Conservation (phyloP, 768 basidiomycete species). For the Xerocomellus amylosporus region DNA sequence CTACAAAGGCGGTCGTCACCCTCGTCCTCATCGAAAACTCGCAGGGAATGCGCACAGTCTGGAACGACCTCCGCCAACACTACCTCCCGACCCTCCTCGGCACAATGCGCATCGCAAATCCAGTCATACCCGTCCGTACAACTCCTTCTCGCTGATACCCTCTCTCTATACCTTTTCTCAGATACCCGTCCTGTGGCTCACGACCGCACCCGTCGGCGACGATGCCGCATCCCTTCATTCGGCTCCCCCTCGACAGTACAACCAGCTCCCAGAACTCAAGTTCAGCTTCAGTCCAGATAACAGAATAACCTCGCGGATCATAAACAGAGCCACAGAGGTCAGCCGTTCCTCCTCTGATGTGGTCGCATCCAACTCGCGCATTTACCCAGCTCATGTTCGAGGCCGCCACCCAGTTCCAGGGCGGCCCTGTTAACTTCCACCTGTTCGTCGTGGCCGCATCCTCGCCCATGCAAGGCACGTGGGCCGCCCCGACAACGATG, state of each 20-base stretch:
- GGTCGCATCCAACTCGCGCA: not conserved
- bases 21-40: constrained; percentile 60
- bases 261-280: constrained; percentile 39
- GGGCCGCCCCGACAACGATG: constrained; percentile 24
- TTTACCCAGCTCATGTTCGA: constrained; percentile 27
- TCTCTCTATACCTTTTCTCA: constrained; percentile 3
- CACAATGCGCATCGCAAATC: constrained; percentile 39
- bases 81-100: constrained; percentile 45
- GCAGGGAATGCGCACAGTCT: constrained; percentile 39
- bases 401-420: constrained; percentile 30
- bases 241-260: constrained; percentile 40
- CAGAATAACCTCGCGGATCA: constrained; percentile 42
- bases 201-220: constrained; percentile 41
- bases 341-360: not conserved
- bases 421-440: constrained; percentile 41
- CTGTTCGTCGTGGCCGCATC: constrained; percentile 56
- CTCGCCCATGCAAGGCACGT: constrained; percentile 36
- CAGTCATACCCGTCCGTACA: constrained; percentile 40
- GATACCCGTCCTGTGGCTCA: constrained; percentile 43
- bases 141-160: not conserved
- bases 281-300: constrained; percentile 45
- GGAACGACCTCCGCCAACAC: constrained; percentile 49
- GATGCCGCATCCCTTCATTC: constrained; percentile 19
- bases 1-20: constrained; percentile 28
- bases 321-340: constrained; percentile 48